phyloP scores from a whole-genome alignment of 306 rosid genomes.

The Medicago arabica region DNA sequence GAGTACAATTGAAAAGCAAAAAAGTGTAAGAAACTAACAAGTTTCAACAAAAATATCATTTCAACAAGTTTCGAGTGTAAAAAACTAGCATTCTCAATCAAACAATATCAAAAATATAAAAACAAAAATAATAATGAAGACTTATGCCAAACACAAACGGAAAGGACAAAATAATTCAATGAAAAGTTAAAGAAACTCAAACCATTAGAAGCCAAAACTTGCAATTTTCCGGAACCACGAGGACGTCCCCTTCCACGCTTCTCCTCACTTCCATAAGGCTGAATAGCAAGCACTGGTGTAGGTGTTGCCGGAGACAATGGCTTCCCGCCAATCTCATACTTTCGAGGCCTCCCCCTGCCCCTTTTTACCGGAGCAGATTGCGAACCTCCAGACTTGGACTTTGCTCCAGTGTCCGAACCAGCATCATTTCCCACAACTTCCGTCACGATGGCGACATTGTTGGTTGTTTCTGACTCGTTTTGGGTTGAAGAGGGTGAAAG shows the following conservation, averaged over 20 bases:
- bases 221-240: constrained; percentile 60
- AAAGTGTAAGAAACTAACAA: too few relatives aligned
- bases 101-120: too few relatives aligned
- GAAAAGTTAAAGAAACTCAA: not conserved
- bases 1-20: not conserved
- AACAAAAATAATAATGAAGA: not conserved
- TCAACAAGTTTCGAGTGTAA: not conserved
- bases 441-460: not conserved
- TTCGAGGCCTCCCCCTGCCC: constrained; percentile 62
- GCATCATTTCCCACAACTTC: not conserved
- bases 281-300: not conserved
- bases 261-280: not conserved
- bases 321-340: not conserved
- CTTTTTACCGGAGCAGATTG: constrained; percentile 25
- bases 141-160: not conserved
- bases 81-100: not conserved
- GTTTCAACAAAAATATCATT: too few relatives aligned
- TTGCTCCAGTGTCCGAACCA: constrained; percentile 21
- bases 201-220: constrained; percentile 59
- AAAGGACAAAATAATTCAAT: not conserved
- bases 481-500: constrained; percentile 25
- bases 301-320: not conserved
- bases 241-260: constrained; percentile 64
- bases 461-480: not conserved
- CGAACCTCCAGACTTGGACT: constrained; percentile 6